Evolutionary conservation across 495 filamentous ascomycete species (phyloP).

Genomic region (Ramalina peruviana): DNA sequence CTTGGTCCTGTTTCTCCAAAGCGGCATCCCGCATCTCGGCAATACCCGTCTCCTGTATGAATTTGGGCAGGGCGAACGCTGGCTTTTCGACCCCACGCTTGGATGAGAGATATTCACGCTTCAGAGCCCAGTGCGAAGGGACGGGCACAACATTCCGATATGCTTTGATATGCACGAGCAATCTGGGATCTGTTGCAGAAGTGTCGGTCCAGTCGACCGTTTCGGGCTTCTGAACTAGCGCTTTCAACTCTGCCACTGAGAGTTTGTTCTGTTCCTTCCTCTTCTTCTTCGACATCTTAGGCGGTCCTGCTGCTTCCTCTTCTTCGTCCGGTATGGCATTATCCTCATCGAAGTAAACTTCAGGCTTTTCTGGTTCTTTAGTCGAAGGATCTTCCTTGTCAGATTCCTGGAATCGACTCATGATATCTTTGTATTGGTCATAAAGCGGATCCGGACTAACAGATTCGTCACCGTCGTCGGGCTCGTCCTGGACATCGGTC

Average conservation of each 20-base stretch:
- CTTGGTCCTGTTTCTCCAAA: slow-evolving; percentile 85
- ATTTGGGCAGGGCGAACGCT: slow-evolving; percentile 83
- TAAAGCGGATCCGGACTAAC: slow-evolving; percentile 64
- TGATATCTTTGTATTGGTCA: slow-evolving; percentile 67
- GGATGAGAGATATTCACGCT: slow-evolving; percentile 90
- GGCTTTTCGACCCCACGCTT: slow-evolving; percentile 94
- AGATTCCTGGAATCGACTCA: slow-evolving; percentile 54
- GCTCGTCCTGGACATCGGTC: slow-evolving; percentile 20
- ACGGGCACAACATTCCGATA: slow-evolving; percentile 94
- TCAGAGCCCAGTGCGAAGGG: slow-evolving; percentile 83
- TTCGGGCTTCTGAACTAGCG: slow-evolving; percentile 79
- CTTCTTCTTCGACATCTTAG: slow-evolving; percentile 82
- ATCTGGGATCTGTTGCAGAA: slow-evolving; percentile 75
- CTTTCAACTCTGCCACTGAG: slow-evolving; percentile 88
- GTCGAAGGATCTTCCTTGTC: slow-evolving; percentile 42
- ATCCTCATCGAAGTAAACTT: slow-evolving; percentile 76
- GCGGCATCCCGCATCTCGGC: slow-evolving; percentile 95
- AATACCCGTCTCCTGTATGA: slow-evolving; percentile 95
- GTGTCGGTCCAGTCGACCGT: slow-evolving; percentile 96
- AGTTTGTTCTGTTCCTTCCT: slow-evolving; percentile 81
- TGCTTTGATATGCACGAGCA: slow-evolving; percentile 87
- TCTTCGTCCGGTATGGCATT: slow-evolving; percentile 84
- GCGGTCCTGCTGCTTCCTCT: slow-evolving; percentile 42
- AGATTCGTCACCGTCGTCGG: slow-evolving; percentile 25
- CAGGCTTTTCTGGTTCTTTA: slow-evolving; percentile 68